These are phyloP conservation scores for Rhizopogon salebrosus DNA, from an alignment of 768 basidiomycete species.

Conservation along the genomic window DNA sequence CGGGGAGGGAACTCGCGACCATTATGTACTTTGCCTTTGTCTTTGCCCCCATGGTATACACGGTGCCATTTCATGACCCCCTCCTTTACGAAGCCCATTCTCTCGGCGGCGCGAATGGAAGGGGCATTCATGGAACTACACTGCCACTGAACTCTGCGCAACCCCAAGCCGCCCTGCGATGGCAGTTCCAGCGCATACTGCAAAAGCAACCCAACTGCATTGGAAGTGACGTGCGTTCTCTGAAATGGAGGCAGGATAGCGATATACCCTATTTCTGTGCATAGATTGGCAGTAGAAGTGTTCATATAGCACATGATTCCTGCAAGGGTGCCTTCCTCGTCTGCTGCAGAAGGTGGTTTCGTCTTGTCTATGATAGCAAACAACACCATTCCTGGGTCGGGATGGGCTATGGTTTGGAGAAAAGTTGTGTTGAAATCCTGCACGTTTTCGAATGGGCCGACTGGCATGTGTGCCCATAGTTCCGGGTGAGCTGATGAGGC, in stretches of 20 bases:
- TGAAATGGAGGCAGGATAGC: slow-evolving; percentile 33
- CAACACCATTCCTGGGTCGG: slow-evolving; percentile 10
- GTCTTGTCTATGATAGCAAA: slow-evolving; percentile 40
- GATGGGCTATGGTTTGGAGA: neutral
- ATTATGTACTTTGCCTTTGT: slow-evolving; percentile 14
- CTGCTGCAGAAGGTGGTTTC: slow-evolving; percentile 19
- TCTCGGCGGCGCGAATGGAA: slow-evolving; percentile 34
- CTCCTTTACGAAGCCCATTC: slow-evolving; percentile 45
- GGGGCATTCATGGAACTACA: slow-evolving; percentile 32
- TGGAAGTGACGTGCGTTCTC: slow-evolving; percentile 36
- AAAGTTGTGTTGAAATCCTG: neutral
- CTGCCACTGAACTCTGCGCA: slow-evolving; percentile 44
- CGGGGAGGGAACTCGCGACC: slow-evolving; percentile 20
- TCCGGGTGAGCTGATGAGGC: slow-evolving; percentile 27
- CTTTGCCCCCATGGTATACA: slow-evolving; percentile 24
- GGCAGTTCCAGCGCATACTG: slow-evolving; percentile 26
- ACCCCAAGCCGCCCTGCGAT: slow-evolving; percentile 29
- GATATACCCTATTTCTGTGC: slow-evolving; percentile 29
- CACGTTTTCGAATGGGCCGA: slow-evolving; percentile 35
- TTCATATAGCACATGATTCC: slow-evolving; percentile 32
- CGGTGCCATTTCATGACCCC: slow-evolving; percentile 33
- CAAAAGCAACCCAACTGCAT: slow-evolving; percentile 32
- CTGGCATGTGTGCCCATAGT: slow-evolving; percentile 42
- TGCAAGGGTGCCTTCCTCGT: slow-evolving; percentile 27
- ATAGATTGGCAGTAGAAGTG: slow-evolving; percentile 13